These are phyloP conservation scores for Prunus davidiana DNA, from an alignment of 306 rosid species.

Conservation along the genomic window DNA sequence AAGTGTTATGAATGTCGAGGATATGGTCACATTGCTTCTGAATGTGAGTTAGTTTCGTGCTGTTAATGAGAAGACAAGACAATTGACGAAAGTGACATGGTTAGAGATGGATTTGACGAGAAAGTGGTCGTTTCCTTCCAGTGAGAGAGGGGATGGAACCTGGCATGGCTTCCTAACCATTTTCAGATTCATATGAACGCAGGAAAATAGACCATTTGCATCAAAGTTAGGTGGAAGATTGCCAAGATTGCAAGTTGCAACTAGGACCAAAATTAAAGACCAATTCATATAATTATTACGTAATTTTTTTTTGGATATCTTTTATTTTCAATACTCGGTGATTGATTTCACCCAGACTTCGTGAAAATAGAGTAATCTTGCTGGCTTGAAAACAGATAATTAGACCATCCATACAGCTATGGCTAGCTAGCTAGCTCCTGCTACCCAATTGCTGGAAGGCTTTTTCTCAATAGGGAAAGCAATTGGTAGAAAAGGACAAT, in stretches of 20 bases:
- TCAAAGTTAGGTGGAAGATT: neutral
- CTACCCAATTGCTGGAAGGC: neutral
- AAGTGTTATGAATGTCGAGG: too few species aligned
- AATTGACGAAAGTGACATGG: too few species aligned
- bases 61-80: too few species aligned
- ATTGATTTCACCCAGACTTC: neutral
- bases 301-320: neutral
- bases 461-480: neutral
- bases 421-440: neutral
- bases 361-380: neutral
- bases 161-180: too few species aligned
- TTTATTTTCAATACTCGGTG: neutral
- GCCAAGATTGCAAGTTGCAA: neutral
- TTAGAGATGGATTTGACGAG: too few species aligned
- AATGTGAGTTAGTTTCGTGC: too few species aligned
- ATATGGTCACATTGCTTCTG: neutral
- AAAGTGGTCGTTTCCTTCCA: too few species aligned
- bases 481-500: neutral
- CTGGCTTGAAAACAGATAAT: neutral
- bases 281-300: neutral
- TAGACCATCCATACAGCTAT: neutral
- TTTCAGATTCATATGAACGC: neutral
- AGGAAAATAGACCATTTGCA: neutral
- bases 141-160: too few species aligned
- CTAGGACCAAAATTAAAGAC: neutral